These are phyloP conservation scores for Penicillium lagena DNA, from an alignment of 495 filamentous ascomycete species.

Conservation along the genomic window DNA sequence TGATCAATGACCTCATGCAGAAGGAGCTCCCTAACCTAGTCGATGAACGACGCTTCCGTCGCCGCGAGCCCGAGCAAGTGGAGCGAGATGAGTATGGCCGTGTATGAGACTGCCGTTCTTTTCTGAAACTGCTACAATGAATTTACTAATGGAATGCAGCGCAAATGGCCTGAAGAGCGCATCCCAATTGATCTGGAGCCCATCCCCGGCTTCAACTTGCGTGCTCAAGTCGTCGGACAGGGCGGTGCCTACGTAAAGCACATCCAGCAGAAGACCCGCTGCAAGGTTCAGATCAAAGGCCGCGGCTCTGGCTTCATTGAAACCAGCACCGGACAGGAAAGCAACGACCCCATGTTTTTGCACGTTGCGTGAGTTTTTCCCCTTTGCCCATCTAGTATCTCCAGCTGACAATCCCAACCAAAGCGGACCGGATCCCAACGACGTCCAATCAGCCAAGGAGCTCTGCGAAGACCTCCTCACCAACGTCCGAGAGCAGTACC, in stretches of 20 bases:
- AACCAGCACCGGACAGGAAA: slow-evolving; percentile 72
- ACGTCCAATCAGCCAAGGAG: slow-evolving; percentile 81
- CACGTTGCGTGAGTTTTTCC: slow-evolving; percentile 71
- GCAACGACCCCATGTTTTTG: slow-evolving; percentile 91
- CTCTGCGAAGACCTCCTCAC: slow-evolving; percentile 79
- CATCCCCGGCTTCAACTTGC: slow-evolving; percentile 90
- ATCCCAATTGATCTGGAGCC: slow-evolving; percentile 88
- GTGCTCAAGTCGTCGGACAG: slow-evolving; percentile 91
- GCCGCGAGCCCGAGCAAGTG: slow-evolving; percentile 79
- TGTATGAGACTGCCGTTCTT: slow-evolving; percentile 43
- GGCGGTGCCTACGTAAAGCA: slow-evolving; percentile 94
- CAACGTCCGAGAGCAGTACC: slow-evolving; percentile 80
- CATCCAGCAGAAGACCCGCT: slow-evolving; percentile 89
- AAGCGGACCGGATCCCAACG: slow-evolving; percentile 79
- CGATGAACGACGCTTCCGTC: slow-evolving; percentile 88
- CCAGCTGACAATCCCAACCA: slow-evolving; percentile 9
- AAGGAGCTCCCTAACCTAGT: slow-evolving; percentile 93
- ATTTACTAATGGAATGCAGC: slow-evolving; percentile 46
- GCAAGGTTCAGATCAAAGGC: slow-evolving; percentile 96
- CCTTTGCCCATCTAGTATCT: not conserved
- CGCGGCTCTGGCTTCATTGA: slow-evolving; percentile 95
- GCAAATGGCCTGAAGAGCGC: slow-evolving; percentile 97
- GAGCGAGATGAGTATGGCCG: slow-evolving; percentile 93
- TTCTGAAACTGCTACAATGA: not conserved
- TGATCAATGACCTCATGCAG: slow-evolving; percentile 92